Conservation (phyloP, 495 filamentous ascomycete species). For the Penicillium verhagenii region DNA sequence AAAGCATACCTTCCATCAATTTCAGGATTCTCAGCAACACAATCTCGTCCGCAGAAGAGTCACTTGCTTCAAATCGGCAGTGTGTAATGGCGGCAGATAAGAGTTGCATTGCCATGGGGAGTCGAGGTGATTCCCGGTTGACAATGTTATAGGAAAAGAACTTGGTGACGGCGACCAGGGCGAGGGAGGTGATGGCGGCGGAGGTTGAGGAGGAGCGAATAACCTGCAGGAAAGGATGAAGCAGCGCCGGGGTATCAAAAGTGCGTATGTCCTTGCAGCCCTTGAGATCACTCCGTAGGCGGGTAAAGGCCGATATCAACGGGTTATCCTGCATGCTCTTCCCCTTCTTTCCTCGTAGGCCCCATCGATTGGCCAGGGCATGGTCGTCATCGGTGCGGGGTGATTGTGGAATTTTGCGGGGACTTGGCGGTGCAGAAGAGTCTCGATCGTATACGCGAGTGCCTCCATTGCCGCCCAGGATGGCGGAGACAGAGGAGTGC, state of each 20-base stretch:
- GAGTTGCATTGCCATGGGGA: slow-evolving; percentile 89
- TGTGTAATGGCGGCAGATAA: slow-evolving; percentile 95
- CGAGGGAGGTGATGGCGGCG: slow-evolving; percentile 91
- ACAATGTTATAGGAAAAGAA: slow-evolving; percentile 96
- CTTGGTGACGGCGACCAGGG: slow-evolving; percentile 93
- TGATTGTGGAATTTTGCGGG: slow-evolving; percentile 30
- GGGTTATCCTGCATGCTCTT: slow-evolving; percentile 99
- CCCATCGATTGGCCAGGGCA: slow-evolving; percentile 70
- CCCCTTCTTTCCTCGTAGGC: slow-evolving; percentile 91
- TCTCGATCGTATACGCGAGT: slow-evolving; percentile 46
- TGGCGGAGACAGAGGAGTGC: slow-evolving; percentile 94
- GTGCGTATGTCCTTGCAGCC: slow-evolving; percentile 88
- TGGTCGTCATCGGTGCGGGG: slow-evolving; percentile 47
- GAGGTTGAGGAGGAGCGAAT: slow-evolving; percentile 96
- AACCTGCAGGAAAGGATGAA: slow-evolving; percentile 96
- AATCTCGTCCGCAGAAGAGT: slow-evolving; percentile 91
- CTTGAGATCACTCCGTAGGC: slow-evolving; percentile 82
- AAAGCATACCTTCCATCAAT: slow-evolving; percentile 97
- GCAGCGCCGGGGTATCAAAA: slow-evolving; percentile 85
- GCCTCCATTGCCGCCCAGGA: slow-evolving; percentile 76
- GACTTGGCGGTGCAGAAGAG: slow-evolving; percentile 37
- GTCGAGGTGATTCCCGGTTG: slow-evolving; percentile 73
- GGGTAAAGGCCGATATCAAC: slow-evolving; percentile 91
- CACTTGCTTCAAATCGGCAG: slow-evolving; percentile 95
- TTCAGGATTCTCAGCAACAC: slow-evolving; percentile 91